Evolutionary conservation across 257 asterid genomes (phyloP).

Genomic region (Datura wrightii): DNA sequence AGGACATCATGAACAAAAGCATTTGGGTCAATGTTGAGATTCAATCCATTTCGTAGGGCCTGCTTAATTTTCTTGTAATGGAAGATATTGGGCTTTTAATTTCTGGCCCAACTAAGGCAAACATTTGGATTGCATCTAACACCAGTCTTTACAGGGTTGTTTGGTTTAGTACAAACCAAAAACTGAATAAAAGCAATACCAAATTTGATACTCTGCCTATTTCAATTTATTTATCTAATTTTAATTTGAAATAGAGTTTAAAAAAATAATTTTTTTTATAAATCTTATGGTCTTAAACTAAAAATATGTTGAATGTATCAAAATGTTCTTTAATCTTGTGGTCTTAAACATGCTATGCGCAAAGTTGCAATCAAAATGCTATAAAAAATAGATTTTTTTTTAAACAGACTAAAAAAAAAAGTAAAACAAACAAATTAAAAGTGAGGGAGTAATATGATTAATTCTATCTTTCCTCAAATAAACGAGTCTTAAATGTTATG

Average conservation of each 20-base stretch:
- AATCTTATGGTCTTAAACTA: no score
- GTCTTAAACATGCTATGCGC: no score
- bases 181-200: neutral
- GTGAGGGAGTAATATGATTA: neutral
- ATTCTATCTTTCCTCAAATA: neutral
- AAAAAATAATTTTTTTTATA: no score
- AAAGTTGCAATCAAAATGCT: no score
- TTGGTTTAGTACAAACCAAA: neutral
- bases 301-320: no score
- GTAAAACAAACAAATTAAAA: no score
- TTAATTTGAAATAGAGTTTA: no score
- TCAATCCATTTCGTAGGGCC: neutral
- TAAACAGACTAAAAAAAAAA: no score
- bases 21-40: neutral
- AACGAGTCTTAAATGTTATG: neutral
- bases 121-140: neutral
- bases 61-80: neutral
- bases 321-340: no score
- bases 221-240: no score
- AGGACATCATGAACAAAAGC: neutral
- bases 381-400: no score
- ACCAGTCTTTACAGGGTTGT: neutral
- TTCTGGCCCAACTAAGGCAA: neutral
- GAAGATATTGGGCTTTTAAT: neutral
- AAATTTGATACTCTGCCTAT: neutral